Percentiles rank a stretch among this genome's conserved stretches.
phyloP scores from a whole-genome alignment of 2,329 filamentous ascomycete genomes.

The Aspergillus awamori region DNA sequence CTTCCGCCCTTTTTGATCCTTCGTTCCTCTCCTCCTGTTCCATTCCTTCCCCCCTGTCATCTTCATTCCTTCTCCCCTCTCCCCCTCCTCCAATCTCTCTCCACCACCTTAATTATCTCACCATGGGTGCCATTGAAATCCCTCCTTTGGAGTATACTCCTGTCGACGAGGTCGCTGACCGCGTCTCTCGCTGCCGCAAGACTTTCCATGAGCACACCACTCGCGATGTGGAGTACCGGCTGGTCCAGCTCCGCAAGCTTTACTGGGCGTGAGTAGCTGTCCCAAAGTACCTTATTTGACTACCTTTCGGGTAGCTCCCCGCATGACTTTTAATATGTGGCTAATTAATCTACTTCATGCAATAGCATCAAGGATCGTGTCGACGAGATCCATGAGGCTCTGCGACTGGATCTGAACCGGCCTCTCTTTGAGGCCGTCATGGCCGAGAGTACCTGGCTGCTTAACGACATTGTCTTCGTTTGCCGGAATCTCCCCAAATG shows the following conservation, averaged over 20 bases:
- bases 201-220: conserved; percentile 82
- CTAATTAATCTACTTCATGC: conserved; percentile 21
- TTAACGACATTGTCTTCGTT: conserved; percentile 79
- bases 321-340: conserved; percentile 7
- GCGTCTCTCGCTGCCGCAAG: conserved; percentile 62
- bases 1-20: too few species aligned
- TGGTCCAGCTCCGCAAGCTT: conserved; percentile 85
- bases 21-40: too few species aligned
- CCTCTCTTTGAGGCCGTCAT: conserved; percentile 72
- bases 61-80: too few species aligned
- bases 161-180: conserved; percentile 65
- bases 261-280: conserved; percentile 73
- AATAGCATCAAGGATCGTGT: conserved; percentile 71
- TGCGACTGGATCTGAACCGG: conserved; percentile 78
- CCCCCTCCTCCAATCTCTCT: too few species aligned
- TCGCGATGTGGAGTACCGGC: conserved; percentile 77
- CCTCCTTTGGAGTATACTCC: conserved; percentile 62
- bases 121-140: conserved; percentile 39
- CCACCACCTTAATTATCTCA: conserved; percentile 5
- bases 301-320: neutral
- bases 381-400: conserved; percentile 71
- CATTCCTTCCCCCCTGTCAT: too few species aligned
- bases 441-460: conserved; percentile 74
- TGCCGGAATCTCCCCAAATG: conserved; percentile 78
- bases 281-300: neutral